Evolutionary conservation across 2,329 filamentous ascomycete genomes (phyloP).

Genomic region (Aspergillus uvarum): DNA sequence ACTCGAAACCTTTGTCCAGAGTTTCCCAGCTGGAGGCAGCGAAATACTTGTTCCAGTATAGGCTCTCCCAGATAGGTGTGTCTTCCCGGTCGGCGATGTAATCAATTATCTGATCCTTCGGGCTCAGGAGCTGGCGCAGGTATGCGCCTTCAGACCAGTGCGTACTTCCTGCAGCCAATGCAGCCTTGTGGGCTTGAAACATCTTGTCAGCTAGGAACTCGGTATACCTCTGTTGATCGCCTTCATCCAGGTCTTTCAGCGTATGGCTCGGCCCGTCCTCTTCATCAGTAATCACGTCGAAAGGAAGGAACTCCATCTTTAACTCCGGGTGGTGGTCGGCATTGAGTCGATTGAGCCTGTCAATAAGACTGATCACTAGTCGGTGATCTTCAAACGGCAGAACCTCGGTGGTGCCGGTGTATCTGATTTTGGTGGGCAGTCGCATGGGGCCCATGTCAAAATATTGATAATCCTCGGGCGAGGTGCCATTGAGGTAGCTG

Average conservation of each 20-base stretch:
- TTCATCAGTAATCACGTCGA: slow-evolving; percentile 31
- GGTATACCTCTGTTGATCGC: background rate
- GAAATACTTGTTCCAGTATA: background rate
- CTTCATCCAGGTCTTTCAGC: slow-evolving; percentile 14
- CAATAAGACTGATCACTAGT: slow-evolving; percentile 26
- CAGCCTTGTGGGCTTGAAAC: background rate
- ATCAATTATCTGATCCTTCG: slow-evolving; percentile 16
- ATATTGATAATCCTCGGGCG: slow-evolving; percentile 18
- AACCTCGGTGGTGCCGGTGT: slow-evolving; percentile 22
- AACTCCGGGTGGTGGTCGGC: slow-evolving; percentile 15
- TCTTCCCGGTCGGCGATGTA: slow-evolving; percentile 39
- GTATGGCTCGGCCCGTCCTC: slow-evolving; percentile 26
- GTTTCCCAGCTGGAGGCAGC: slow-evolving; percentile 20
- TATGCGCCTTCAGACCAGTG: background rate
- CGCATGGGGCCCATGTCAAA: slow-evolving; percentile 33
- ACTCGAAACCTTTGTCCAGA: slow-evolving; percentile 37
- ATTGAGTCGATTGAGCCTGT: slow-evolving; percentile 27
- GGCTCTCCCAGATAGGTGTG: slow-evolving; percentile 28
- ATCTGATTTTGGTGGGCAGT: slow-evolving; percentile 23
- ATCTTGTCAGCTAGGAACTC: background rate
- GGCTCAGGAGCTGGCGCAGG: background rate
- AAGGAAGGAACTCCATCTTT: slow-evolving; percentile 30
- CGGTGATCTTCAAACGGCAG: slow-evolving; percentile 25
- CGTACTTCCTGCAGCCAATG: background rate
- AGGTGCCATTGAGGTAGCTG: slow-evolving; percentile 35